Conservation (phyloP, 345 rosid species). For the Acer saccharum region DNA sequence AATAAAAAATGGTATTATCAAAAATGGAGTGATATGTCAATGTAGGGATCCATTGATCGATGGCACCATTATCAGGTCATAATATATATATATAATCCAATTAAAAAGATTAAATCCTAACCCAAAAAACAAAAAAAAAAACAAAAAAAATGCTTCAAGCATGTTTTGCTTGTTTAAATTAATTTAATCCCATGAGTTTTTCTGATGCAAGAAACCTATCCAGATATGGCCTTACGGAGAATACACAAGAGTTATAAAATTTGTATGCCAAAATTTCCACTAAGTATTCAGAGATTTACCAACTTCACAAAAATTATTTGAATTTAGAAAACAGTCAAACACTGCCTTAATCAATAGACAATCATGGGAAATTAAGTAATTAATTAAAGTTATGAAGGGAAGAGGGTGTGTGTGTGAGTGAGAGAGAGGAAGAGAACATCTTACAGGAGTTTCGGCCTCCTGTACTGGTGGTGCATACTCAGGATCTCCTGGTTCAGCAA, state of each 20-base stretch:
- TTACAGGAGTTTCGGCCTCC: conserved; percentile 83
- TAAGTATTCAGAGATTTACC: not conserved
- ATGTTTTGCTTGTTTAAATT: not conserved
- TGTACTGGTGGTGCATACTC: conserved; percentile 86
- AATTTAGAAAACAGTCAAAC: not conserved
- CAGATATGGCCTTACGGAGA: not conserved
- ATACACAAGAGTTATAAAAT: not conserved
- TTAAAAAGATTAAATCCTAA: conserved; percentile 37
- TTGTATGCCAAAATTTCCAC: not conserved
- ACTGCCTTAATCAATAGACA: not conserved
- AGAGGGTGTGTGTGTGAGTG: not conserved
- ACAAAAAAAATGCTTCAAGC: not conserved
- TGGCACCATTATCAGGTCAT: too few species aligned
- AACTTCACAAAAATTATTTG: not conserved
- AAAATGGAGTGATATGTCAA: not conserved
- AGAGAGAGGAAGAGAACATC: conserved; percentile 14
- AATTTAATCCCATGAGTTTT: not conserved
- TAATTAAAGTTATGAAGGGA: not conserved
- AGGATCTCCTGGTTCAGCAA: conserved; percentile 89
- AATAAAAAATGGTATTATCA: not conserved
- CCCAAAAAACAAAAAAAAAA: not conserved
- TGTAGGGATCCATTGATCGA: not conserved
- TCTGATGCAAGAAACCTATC: not conserved
- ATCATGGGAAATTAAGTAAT: not conserved
- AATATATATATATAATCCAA: too few species aligned